phyloP scores from a whole-genome alignment of 148 eudicot genomes.

The Camellia japonica region DNA sequence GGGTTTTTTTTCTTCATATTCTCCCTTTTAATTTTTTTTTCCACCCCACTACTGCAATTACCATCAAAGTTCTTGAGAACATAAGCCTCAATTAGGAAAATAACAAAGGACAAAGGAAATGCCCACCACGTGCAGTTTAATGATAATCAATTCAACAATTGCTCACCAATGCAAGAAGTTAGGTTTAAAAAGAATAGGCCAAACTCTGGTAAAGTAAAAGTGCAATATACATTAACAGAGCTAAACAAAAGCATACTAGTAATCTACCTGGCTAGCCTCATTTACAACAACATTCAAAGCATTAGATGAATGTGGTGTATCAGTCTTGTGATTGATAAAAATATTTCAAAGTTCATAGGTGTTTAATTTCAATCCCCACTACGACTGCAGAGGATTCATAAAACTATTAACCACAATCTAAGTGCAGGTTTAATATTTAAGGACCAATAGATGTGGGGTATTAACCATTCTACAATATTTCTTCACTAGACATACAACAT shows the following conservation, averaged over 20 bases:
- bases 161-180: not conserved
- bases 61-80: not conserved
- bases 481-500: conserved; percentile 1
- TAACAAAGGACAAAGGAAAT: not conserved
- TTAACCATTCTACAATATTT: not conserved
- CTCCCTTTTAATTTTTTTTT: not conserved
- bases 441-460: not conserved
- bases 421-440: not conserved
- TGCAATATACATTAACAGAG: too few relatives aligned
- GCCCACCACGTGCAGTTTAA: not conserved
- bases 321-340: too few relatives aligned
- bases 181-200: not conserved
- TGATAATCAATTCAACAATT: too few relatives aligned
- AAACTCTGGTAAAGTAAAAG: not conserved
- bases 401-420: not conserved
- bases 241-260: too few relatives aligned
- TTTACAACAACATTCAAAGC: not conserved
- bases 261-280: too few relatives aligned
- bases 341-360: not conserved
- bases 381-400: not conserved
- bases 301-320: too few relatives aligned
- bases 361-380: not conserved
- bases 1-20: not conserved
- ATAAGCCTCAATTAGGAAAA: not conserved
- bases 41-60: not conserved